Conservation (phyloP, 2,329 filamentous ascomycete genomes). For the Pseudogymnoascus sp. region DNA sequence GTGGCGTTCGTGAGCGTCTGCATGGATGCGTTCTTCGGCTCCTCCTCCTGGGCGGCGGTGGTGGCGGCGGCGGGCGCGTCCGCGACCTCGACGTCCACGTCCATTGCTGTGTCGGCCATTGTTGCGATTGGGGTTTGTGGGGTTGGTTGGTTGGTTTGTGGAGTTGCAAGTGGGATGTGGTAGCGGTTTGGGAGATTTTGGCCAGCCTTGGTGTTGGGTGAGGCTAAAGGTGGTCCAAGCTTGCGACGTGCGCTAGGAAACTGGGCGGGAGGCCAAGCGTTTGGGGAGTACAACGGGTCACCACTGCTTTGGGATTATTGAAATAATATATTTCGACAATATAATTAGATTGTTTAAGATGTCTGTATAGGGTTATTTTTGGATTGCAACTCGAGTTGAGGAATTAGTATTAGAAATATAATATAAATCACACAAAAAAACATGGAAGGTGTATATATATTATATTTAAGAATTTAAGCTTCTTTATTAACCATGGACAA, state of each 20-base stretch:
- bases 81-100: slow-evolving; percentile 31
- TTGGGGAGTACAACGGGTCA: neutral
- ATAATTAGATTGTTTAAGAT: neutral
- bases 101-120: slow-evolving; percentile 42
- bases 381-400: neutral
- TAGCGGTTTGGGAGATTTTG: slow-evolving; percentile 7
- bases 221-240: neutral
- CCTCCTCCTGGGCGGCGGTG: slow-evolving; percentile 39
- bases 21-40: slow-evolving; percentile 56
- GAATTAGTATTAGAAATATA: too few species aligned
- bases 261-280: neutral
- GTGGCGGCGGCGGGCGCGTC: slow-evolving; percentile 21
- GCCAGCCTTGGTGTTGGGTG: slow-evolving; percentile 6
- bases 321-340: neutral
- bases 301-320: neutral
- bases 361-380: neutral
- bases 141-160: slow-evolving; percentile 6
- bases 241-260: neutral
- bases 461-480: neutral
- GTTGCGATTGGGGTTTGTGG: slow-evolving; percentile 13
- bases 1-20: slow-evolving; percentile 67
- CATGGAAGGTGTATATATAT: neutral
- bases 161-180: slow-evolving; percentile 2
- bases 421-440: neutral
- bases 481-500: neutral